Base-by-base conservation (phyloP, 805 yeast species). In the Candida rishiriensis region DNA sequence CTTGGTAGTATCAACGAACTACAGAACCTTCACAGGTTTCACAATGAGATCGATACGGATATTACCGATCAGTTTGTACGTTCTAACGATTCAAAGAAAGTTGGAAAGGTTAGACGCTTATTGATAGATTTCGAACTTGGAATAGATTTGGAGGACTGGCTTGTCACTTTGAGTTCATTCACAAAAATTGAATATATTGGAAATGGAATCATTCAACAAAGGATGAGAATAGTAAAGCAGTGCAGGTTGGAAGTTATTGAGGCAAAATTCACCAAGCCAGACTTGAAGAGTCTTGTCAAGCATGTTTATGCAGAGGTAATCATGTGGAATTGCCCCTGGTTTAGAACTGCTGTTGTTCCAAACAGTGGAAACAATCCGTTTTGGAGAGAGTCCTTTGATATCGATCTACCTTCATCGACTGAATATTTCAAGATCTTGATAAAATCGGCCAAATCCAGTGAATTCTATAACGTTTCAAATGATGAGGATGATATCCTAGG, bases 311-410 rank as follows among this genome's bases (percentile, higher is more conserved):
- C 85, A 2, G 96, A 88, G 54, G 69, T 89, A 2, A 66, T 74
- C 14, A 71, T 87, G 60, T 85, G 93, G 84, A 81, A 78, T 15
- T 71, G 78, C 38, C 79, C 84, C 0, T 85, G 91, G 88, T 87
- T 85, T 33, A 70, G 88, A 51, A 87, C 97, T 0, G 82, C 89
- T 2, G 69, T 78, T 7, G 83, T 83, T 0, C 66, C 70, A 32
- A 67, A 74, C 38, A 45, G 61, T 11, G 52, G 62, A 3, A 51
- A 61, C 0, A 72, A 73, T 43, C 90, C 95, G 1, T 87, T 87
- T 58, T 90, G 96, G 93, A 79, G 89, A 57, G 96, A 90, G 56
- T 78, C 72, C 37, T 85, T 86, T 56, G 65, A 73, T 2, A 66
- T 85, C n/a, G 78, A 81, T 40, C 66, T 82, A 35, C 83, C 86